Evolutionary conservation across 148 eudicot genomes (phyloP).

Genomic region (Vaccinium darrowii): DNA sequence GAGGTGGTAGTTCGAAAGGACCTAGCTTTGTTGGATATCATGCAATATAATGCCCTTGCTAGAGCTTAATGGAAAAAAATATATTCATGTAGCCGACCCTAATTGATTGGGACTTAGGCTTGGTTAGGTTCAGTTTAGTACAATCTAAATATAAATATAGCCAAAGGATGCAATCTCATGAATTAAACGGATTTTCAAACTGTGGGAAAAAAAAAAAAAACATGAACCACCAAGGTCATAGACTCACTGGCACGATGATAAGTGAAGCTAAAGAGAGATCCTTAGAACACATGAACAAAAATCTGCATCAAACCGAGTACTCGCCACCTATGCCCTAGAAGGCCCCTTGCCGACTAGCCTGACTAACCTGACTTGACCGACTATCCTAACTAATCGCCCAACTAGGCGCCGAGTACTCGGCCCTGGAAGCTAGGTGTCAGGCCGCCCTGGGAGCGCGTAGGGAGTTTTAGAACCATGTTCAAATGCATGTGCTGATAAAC

Average conservation of each 20-base stretch:
- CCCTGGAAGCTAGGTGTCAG: too few relatives aligned
- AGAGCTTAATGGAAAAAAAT: neutral
- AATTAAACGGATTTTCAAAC: neutral
- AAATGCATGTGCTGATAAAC: neutral
- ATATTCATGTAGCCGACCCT: neutral
- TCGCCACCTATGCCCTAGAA: too few relatives aligned
- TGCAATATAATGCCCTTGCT: neutral
- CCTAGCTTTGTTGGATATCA: neutral
- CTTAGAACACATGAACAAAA: neutral
- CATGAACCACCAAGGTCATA: neutral
- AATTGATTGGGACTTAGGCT: neutral
- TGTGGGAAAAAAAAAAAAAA: neutral
- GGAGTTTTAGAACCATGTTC: too few relatives aligned
- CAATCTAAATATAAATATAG: neutral
- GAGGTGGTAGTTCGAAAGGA: neutral
- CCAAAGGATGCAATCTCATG: neutral
- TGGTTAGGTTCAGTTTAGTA: neutral
- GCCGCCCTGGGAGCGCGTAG: too few relatives aligned
- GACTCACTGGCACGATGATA: neutral
- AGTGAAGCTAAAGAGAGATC: neutral
- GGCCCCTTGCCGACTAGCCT: too few relatives aligned
- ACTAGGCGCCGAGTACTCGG: too few relatives aligned
- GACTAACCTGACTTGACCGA: too few relatives aligned
- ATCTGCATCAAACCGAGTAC: neutral
- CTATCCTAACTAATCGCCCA: too few relatives aligned